Evolutionary conservation across 2,329 filamentous ascomycete species (phyloP), one percentile per base, ranked within the genome.

Genomic region (Ilyonectria sp.): DNA sequence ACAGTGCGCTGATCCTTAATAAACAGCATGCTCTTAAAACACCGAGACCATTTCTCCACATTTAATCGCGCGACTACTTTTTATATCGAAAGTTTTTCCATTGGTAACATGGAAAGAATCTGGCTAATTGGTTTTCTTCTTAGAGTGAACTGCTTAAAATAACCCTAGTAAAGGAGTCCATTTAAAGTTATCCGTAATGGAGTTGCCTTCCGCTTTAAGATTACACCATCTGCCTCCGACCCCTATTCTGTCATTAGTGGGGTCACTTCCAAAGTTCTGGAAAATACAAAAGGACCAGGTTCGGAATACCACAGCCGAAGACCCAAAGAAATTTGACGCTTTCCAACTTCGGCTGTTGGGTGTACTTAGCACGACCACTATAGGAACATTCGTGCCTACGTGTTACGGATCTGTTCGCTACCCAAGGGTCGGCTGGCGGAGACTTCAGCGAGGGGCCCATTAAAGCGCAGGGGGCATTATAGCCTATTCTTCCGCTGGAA

Each of bases 201-300:
- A 50, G 26, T 50, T 50, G 47, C 47, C 47, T 50, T 50, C 47
- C 47, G 47, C 47, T 50, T 26, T 50, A 50, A 50, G 47, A 50
- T 50, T 50, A 26, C 47, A 17, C 47, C 19, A 50, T 50, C 47
- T 50, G 23, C 47, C 47, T 50, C 26, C 19, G 19, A 26, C 47
- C 47, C 19, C 26, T 50, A 50, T 50, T 50, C 47, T 50, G 47
- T 50, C 47, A 29, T 29, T 29, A 7, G 29, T 50, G 17, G 47
- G 23, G 47, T 29, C 17, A 29, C 47, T 31, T 31, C 23, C 47
- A 50, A 50, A 29, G 47, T 50, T 50, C 47, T 26, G 21, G 47
- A 50, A 50, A 50, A 37, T 50, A 26, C 47, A 50, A 6, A 50
- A 50, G 19, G 47, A 17, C 47, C 47, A 50, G 47, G 47, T 50